phyloP scores from a whole-genome alignment of 192 early-diverging fungal species.

The Coemansia sp. region DNA sequence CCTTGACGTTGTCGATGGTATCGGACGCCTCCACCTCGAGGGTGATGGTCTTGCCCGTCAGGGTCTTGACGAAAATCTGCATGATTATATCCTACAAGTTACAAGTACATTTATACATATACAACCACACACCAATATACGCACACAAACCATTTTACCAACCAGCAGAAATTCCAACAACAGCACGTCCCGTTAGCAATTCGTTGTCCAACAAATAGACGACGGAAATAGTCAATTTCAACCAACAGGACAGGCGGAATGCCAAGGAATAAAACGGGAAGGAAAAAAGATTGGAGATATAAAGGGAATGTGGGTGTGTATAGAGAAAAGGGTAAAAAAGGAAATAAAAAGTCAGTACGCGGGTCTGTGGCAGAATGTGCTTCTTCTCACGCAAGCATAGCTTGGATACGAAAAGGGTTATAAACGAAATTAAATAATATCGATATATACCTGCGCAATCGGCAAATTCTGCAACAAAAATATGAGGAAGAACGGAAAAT shows the following conservation, averaged over 20 bases:
- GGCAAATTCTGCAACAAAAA: constrained; percentile 55
- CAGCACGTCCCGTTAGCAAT: neutral
- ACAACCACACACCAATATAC: neutral
- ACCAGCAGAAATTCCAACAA: constrained; percentile 2
- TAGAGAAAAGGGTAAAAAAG: neutral
- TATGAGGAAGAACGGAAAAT: neutral
- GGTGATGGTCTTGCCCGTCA: constrained; percentile 98
- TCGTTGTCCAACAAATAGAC: neutral
- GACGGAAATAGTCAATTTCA: neutral
- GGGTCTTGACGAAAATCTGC: constrained; percentile 64
- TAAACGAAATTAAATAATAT: constrained; percentile 18
- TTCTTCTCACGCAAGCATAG: constrained; percentile 44
- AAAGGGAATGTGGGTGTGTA: neutral
- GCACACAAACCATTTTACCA: neutral
- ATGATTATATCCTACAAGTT: constrained; percentile 19
- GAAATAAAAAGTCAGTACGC: constrained; percentile 22
- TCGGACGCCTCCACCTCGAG: constrained; percentile 80
- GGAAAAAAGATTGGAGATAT: too few species aligned
- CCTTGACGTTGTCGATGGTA: constrained; percentile 79
- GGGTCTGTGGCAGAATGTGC: constrained; percentile 35
- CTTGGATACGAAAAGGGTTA: constrained; percentile 4
- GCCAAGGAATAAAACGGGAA: neutral
- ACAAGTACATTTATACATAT: neutral
- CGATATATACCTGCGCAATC: constrained; percentile 54
- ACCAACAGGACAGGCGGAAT: constrained; percentile 1